These are phyloP conservation scores for Collybiopsis luxurians DNA, from an alignment of 768 basidiomycete species.

Conservation along the genomic window DNA sequence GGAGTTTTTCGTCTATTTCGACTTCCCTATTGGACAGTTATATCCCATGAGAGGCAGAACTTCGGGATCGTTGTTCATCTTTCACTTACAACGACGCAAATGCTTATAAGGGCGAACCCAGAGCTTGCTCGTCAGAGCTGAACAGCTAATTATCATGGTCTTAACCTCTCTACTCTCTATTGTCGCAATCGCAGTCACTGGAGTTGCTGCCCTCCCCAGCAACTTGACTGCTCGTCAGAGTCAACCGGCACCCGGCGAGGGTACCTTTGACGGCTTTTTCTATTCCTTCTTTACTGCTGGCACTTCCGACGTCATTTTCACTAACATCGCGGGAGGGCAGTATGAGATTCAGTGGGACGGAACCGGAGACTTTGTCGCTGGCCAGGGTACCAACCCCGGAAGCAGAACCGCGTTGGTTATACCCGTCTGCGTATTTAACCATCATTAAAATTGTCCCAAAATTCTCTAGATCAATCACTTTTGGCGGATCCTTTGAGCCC, in stretches of 20 bases:
- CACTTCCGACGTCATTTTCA: constrained; percentile 23
- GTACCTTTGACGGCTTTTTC: constrained; percentile 28
- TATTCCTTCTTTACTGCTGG: constrained; percentile 29
- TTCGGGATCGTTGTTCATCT: background rate
- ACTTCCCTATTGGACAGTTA: background rate
- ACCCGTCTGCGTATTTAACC: background rate
- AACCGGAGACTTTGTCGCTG: constrained; percentile 27
- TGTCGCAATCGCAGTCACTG: constrained; percentile 6
- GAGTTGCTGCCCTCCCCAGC: constrained; percentile 13
- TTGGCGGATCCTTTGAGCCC: constrained; percentile 22
- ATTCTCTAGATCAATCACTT: constrained; percentile 22
- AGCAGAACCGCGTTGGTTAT: constrained; percentile 15
- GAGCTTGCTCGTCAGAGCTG: background rate
- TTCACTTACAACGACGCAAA: background rate
- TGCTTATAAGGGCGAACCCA: background rate
- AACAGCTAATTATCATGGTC: constrained; percentile 12
- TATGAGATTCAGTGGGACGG: constrained; percentile 28
- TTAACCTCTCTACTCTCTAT: constrained; percentile 9
- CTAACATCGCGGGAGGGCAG: constrained; percentile 24
- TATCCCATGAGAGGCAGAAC: background rate
- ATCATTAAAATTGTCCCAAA: background rate
- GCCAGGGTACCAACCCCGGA: constrained; percentile 33
- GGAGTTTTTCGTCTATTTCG: background rate
- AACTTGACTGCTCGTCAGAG: constrained; percentile 11
- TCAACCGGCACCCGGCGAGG: constrained; percentile 18